Base-by-base conservation (phyloP, 2,329 filamentous ascomycete species). In the Verticillium dahliae region DNA sequence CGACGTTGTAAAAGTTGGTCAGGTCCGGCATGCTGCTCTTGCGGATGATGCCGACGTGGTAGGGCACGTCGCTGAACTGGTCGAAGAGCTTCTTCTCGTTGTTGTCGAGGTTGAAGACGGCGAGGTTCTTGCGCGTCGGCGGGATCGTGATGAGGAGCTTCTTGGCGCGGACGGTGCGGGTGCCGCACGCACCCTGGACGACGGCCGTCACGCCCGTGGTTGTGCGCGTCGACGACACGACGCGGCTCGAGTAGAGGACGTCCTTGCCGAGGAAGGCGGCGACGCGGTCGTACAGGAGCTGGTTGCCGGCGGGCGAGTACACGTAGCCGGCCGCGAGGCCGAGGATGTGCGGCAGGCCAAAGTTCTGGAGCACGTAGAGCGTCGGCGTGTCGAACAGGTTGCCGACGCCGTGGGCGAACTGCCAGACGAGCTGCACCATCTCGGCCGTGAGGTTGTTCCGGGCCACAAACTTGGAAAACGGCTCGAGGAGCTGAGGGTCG, bases 401-500 rank as follows among this genome's bases (percentile, higher is more conserved):
- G 5, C 76, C 79, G 1, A 76, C 64, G 13, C 75, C 77, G 50
- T 75, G 70, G n/a, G 72, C 70, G 54, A 72, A 76, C 6, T 62
- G 62, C 62, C 69, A 75, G 18, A 77, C 68, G 10, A 71, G 65
- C 10, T 68, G 67, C 0, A 78, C 69, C 1, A 75, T 66, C 69
- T 73, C 74, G 18, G 70, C 71, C 18, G 70, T 65, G 2, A 83
- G 66, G 31, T 69, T 63, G 65, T 79, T 72, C 62, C 80, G 78
- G 15, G 71, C 66, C 7, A 77, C 67, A 57, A 80, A 79, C 3
- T 77, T 69, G 1, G 75, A 71, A 38, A 75, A 80, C 0, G 78
- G 72, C 0, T 76, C 65, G n/a, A 76, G 64, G 0, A 82, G 67
- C 54, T 81, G 79, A 27, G 74, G 70, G 0, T 79, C 78, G 0